Conservation (phyloP, 768 basidiomycete genomes). For the Leucocoprinus birnbaumii region DNA sequence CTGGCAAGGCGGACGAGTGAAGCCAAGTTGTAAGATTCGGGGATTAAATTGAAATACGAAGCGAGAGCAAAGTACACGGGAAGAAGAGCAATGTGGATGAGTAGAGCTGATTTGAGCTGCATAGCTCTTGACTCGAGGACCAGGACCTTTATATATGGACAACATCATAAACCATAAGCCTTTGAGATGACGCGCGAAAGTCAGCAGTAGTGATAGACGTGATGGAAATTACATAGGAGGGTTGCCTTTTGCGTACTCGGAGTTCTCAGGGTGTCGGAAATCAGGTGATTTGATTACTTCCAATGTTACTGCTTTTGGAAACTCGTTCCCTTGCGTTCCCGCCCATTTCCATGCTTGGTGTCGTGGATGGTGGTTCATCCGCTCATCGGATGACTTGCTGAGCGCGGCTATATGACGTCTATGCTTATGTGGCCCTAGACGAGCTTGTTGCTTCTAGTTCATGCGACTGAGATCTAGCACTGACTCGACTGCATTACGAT, state of each 20-base stretch:
- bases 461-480: too few species aligned
- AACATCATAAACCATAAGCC: neutral
- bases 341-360: too few species aligned
- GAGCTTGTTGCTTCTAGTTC: too few species aligned
- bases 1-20: slow-evolving; percentile 35
- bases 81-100: slow-evolving; percentile 35
- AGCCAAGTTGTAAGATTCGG: slow-evolving; percentile 32
- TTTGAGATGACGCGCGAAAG: neutral
- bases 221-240: slow-evolving; percentile 2
- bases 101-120: slow-evolving; percentile 27
- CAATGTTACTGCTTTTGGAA: neutral
- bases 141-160: neutral
- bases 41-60: slow-evolving; percentile 29
- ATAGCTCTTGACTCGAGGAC: slow-evolving; percentile 26
- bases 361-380: too few species aligned
- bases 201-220: neutral
- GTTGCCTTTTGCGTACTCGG: neutral
- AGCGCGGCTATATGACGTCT: too few species aligned
- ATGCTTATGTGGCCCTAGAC: too few species aligned
- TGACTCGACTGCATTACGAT: too few species aligned
- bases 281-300: neutral
- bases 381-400: too few species aligned
- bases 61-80: slow-evolving; percentile 41
- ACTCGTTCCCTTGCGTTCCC: neutral
- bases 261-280: neutral